Evolutionary conservation across 1,284 basidiomycete genomes (phyloP).

Genomic region (Irpex rosettiformis): DNA sequence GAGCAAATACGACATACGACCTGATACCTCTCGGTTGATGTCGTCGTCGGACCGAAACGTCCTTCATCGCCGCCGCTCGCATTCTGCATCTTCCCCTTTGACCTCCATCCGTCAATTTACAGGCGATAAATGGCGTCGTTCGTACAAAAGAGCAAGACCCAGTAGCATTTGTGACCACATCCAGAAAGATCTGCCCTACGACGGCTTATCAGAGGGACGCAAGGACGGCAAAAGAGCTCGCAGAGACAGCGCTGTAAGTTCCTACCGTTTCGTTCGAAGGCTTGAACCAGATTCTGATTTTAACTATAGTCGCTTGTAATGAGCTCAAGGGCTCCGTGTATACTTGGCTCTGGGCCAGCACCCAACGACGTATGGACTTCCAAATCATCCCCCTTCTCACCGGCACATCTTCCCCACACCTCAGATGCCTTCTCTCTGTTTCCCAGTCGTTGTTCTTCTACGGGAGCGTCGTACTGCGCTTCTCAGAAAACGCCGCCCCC

Average conservation of each 20-base stretch:
- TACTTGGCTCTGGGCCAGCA: conserved; percentile 15
- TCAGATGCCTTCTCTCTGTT: conserved; percentile 61
- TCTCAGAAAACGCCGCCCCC: conserved; percentile 9
- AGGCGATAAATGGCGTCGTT: conserved; percentile 35
- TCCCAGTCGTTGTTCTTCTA: no score
- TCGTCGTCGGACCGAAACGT: conserved; percentile 37
- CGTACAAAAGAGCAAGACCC: conserved; percentile 46
- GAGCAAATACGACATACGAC: not conserved
- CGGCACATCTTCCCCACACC: conserved; percentile 44
- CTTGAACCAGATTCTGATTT: not conserved
- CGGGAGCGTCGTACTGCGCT: not conserved
- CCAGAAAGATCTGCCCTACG: no score
- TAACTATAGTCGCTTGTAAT: conserved; percentile 6
- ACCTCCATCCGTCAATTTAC: conserved; percentile 33
- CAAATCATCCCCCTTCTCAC: conserved; percentile 22
- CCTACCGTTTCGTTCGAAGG: conserved; percentile 3
- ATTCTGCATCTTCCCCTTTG: conserved; percentile 46
- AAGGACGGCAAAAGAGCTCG: conserved; percentile 51
- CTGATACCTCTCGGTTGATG: conserved; percentile 6
- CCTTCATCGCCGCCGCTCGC: conserved; percentile 49
- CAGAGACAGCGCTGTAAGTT: conserved; percentile 42
- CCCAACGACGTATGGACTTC: conserved; percentile 21
- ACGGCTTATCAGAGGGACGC: conserved; percentile 34
- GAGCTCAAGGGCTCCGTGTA: conserved; percentile 7
- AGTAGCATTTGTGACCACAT: conserved; percentile 32